Base-by-base conservation (phyloP, 345 rosid genomes). In the Gossypium arboreum region DNA sequence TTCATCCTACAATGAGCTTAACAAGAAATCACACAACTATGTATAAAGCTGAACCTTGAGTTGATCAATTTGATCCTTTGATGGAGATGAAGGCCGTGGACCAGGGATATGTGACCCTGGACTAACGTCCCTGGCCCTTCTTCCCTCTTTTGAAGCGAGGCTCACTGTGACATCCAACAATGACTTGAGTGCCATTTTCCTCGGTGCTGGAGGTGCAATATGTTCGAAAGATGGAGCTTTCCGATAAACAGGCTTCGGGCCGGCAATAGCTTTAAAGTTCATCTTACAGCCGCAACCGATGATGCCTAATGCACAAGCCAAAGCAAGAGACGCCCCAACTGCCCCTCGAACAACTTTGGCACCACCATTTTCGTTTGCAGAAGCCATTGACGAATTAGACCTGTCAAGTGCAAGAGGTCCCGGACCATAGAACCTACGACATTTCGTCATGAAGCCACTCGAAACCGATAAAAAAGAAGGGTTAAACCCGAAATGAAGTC, bases 291-390 rank as follows among this genome's bases (percentile, higher is more conserved):
- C 51, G 15, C 78, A 78, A 10, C 80, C 71, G 9, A 85, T 72
- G 64, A 85, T 72, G 67, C 91, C 84, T 71, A 88, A 61, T 64
- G 85, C 89, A 68, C 87, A 86, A 59, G 88, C 84, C 73, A 89
- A 79, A 54, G 80, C 87, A 29, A 85, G 2, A 6, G 90, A 81
- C 22, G 88, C 86, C 71, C 81, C 83, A 0, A 76, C 72, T 8
- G 77, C 79, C 22, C 81, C 45, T 77, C 56, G 61, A 44, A 34
- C 18, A 12, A 68, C 68, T 71, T 44, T 22, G 3, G 34, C 44
- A 1, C 44, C 44, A 1, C 58, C 50, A 43, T 79, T 77, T 62
- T 45, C 76, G 20, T 83, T 79, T 68, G 60, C 70, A 16, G 76
- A 47, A 52, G 75, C 76, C 44, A 27, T 74, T 25, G 84, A 20